Conservation (phyloP, 176 grass and related monocot genomes). For the Saccharum officinarum region DNA sequence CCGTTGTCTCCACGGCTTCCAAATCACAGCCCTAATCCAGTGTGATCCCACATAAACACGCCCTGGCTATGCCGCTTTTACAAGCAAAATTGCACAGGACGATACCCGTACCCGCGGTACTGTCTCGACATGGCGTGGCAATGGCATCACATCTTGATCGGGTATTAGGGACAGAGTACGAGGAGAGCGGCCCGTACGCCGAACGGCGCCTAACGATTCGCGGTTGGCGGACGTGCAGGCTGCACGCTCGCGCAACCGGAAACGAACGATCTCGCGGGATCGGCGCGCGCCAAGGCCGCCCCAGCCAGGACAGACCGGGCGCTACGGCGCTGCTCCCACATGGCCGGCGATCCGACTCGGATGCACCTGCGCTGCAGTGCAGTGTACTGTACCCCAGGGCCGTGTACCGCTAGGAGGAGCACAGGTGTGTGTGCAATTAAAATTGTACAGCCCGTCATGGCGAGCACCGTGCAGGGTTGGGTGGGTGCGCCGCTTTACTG, state of each 20-base stretch:
- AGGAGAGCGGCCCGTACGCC: neutral
- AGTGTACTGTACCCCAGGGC: neutral
- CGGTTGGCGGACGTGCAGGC: neutral
- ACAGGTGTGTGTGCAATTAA: neutral
- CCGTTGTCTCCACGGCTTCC: neutral
- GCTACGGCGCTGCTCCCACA: neutral
- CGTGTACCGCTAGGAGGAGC: neutral
- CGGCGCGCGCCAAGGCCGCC: too few species aligned
- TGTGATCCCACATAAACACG: neutral
- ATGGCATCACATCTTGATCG: neutral
- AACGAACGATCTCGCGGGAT: neutral
- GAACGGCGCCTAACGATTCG: neutral
- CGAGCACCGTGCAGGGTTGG: neutral
- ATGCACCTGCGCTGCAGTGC: neutral
- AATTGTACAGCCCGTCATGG: neutral
- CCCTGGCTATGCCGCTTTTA: neutral
- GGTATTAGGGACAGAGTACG: neutral
- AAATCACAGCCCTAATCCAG: neutral
- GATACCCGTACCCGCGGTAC: neutral
- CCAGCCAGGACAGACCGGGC: neutral
- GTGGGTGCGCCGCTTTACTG: constrained; percentile 4
- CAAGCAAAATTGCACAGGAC: neutral
- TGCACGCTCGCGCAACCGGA: neutral
- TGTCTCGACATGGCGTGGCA: too few species aligned
- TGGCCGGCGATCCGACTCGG: neutral